phyloP scores from a whole-genome alignment of 805 yeast species.

The Scheffersomyces lignosus region DNA sequence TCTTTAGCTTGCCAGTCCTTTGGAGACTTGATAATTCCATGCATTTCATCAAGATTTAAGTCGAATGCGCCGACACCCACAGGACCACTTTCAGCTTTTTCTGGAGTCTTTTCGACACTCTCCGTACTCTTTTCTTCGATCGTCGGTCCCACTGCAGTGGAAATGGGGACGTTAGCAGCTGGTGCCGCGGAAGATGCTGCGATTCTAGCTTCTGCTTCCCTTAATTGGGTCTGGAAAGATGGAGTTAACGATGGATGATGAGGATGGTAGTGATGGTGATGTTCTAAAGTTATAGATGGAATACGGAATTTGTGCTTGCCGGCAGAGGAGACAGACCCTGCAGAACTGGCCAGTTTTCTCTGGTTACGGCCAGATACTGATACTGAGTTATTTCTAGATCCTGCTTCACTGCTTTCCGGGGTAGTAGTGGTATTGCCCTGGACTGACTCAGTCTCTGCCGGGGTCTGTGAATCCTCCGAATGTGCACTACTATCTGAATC shows the following conservation, averaged over 20 bases:
- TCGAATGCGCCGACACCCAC: slow-evolving; percentile 22
- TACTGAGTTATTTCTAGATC: background rate
- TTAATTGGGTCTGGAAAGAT: slow-evolving; percentile 10
- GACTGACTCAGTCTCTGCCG: background rate
- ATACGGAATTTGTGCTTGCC: slow-evolving; percentile 38
- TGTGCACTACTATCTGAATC: slow-evolving; percentile 2
- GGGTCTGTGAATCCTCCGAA: background rate
- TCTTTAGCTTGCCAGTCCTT: slow-evolving; percentile 1
- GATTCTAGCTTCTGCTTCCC: slow-evolving; percentile 1
- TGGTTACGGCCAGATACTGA: background rate
- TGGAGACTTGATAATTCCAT: slow-evolving; percentile 45
- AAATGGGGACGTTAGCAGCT: slow-evolving; percentile 7
- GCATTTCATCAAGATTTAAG: slow-evolving; percentile 50
- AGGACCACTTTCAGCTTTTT: background rate
- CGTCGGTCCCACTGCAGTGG: slow-evolving; percentile 12
- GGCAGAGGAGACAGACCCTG: slow-evolving; percentile 12
- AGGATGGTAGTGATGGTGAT: slow-evolving; percentile 14
- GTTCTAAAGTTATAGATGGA: slow-evolving; percentile 35
- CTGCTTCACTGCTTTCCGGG: background rate
- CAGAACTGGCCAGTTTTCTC: slow-evolving; percentile 17
- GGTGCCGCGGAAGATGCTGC: slow-evolving; percentile 1
- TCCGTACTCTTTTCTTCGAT: slow-evolving; percentile 2
- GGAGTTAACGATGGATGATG: slow-evolving; percentile 5
- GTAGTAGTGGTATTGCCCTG: background rate
- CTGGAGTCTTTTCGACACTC: background rate